Conservation (phyloP, 106 monocot genomes). For the Chionographis japonica region DNA sequence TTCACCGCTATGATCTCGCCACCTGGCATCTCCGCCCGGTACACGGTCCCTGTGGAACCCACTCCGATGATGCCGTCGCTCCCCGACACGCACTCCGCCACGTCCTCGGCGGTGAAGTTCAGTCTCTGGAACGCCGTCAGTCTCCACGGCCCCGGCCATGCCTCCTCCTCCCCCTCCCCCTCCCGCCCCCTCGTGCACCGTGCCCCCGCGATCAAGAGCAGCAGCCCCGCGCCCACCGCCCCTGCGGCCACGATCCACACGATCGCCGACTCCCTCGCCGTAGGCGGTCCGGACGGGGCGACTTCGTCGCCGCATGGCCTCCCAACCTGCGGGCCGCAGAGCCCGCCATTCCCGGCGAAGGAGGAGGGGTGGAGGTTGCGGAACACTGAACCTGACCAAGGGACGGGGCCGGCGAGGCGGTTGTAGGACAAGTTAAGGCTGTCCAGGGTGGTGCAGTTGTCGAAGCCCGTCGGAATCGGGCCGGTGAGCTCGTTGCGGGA, state of each 20-base stretch:
- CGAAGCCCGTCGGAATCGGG: slow-evolving; percentile 52
- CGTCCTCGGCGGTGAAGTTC: slow-evolving; percentile 82
- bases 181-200: slow-evolving; percentile 20
- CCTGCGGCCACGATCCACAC: slow-evolving; percentile 62
- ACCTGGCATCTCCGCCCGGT: slow-evolving; percentile 76
- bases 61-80: slow-evolving; percentile 66
- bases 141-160: slow-evolving; percentile 47
- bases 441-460: slow-evolving; percentile 76
- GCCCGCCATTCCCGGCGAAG: slow-evolving; percentile 52
- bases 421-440: slow-evolving; percentile 87
- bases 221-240: slow-evolving; percentile 42
- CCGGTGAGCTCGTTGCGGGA: slow-evolving; percentile 63
- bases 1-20: slow-evolving; percentile 84
- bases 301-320: slow-evolving; percentile 23
- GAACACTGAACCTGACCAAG: slow-evolving; percentile 23
- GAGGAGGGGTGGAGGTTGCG: slow-evolving; percentile 44
- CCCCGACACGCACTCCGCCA: slow-evolving; percentile 43
- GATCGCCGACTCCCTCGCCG: slow-evolving; percentile 22
- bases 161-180: background rate
- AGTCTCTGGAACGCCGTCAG: slow-evolving; percentile 82
- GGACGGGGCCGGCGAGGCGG: slow-evolving; percentile 43
- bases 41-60: slow-evolving; percentile 77
- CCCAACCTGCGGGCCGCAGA: slow-evolving; percentile 50
- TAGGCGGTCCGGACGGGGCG: background rate
- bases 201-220: slow-evolving; percentile 34